phyloP scores from a whole-genome alignment of 768 basidiomycete genomes.

The Inosperma sp. region DNA sequence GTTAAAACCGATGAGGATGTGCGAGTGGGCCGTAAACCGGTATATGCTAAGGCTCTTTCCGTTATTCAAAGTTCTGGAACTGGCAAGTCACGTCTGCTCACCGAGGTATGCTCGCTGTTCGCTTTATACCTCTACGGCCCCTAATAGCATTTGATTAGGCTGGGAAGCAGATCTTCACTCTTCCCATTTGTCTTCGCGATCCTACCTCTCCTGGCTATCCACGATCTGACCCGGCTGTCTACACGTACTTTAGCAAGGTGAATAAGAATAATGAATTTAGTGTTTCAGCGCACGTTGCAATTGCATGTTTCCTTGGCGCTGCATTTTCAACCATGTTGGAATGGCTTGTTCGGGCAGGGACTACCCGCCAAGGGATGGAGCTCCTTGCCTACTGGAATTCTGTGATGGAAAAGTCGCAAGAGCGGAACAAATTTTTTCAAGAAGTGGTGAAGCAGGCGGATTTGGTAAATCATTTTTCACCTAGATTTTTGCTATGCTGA shows the following conservation, averaged over 20 bases:
- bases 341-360: not conserved
- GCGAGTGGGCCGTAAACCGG: not conserved
- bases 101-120: not conserved
- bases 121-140: not conserved
- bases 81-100: not conserved
- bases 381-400: no score
- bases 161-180: constrained; percentile 5
- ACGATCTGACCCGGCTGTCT: not conserved
- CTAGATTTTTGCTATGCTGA: not conserved
- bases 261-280: not conserved
- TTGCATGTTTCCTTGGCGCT: constrained; percentile 1
- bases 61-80: constrained; percentile 3
- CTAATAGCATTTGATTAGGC: not conserved
- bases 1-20: not conserved
- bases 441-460: not conserved
- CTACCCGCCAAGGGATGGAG: not conserved
- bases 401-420: not conserved
- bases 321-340: not conserved
- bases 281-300: not conserved
- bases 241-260: not conserved
- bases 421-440: not conserved
- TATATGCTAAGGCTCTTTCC: constrained; percentile 2
- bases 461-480: not conserved
- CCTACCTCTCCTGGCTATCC: not conserved
- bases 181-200: constrained; percentile 1